A percentile compares a stretch with the other conserved stretches of the same genome.
Evolutionary conservation across 768 basidiomycete genomes (phyloP).

Genomic region (Pholiota conissans): DNA sequence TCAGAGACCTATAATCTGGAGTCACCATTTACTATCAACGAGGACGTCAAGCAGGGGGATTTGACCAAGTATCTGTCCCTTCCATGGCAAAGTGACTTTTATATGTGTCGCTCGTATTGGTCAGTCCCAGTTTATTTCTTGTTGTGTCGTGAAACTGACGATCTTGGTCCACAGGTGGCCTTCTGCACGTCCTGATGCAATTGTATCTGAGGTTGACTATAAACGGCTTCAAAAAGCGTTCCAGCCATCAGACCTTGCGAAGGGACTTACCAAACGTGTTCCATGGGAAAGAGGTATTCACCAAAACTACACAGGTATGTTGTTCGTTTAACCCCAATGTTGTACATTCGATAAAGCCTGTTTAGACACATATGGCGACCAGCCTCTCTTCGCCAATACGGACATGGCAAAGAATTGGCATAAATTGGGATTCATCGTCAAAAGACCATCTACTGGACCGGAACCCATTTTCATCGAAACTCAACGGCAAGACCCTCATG

Average conservation of each 20-base stretch:
- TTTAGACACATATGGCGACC: conserved; percentile 9
- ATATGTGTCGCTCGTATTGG: conserved; percentile 30
- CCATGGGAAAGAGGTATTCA: conserved; percentile 19
- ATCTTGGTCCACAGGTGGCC: conserved; percentile 25
- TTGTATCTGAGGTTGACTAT: conserved; percentile 18
- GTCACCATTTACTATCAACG: conserved; percentile 26
- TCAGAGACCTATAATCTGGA: conserved; percentile 19
- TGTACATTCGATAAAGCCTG: not conserved
- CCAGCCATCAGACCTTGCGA: conserved; percentile 8
- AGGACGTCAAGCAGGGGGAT: conserved; percentile 24
- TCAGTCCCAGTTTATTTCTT: conserved; percentile 6
- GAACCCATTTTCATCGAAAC: conserved; percentile 16
- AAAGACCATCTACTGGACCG: conserved; percentile 11
- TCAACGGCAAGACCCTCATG: conserved; percentile 10
- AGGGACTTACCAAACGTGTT: conserved; percentile 15
- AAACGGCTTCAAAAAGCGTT: conserved; percentile 10
- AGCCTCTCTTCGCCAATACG: conserved; percentile 18
- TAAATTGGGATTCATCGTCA: conserved; percentile 16
- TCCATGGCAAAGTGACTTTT: conserved; percentile 37
- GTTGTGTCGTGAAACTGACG: not conserved
- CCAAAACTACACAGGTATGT: conserved; percentile 15
- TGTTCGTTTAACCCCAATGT: too few species aligned
- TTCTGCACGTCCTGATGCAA: conserved; percentile 26
- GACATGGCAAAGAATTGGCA: conserved; percentile 20
- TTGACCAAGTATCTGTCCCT: conserved; percentile 30